Percentiles rank a stretch among this genome's conserved stretches.
Conservation (phyloP, 441 rosid genomes). For the Geranium incanum region DNA sequence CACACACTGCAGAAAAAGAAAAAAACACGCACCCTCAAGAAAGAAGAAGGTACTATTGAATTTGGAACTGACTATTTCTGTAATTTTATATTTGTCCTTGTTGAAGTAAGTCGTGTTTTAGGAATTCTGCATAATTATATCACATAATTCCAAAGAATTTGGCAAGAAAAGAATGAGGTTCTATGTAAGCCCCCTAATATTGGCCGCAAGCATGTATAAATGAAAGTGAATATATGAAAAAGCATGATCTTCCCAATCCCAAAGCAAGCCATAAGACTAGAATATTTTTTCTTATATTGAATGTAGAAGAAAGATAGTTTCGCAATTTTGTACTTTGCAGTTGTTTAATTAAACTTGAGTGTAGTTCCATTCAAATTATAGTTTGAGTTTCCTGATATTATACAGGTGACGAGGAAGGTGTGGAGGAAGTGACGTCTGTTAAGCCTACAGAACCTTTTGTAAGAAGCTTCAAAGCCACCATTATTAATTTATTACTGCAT, state of each 20-base stretch:
- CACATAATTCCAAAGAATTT: slow-evolving; percentile 1
- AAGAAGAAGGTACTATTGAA: slow-evolving; percentile 30
- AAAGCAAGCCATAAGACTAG: background rate
- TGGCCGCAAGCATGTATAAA: background rate
- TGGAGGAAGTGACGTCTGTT: slow-evolving; percentile 21
- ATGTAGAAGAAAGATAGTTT: background rate
- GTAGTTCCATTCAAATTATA: slow-evolving; percentile 2
- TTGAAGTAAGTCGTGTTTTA: background rate
- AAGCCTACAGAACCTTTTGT: slow-evolving; percentile 29
- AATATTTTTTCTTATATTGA: background rate
- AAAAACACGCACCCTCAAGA: slow-evolving; percentile 26
- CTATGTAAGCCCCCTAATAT: background rate
- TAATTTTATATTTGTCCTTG: background rate
- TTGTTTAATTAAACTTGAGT: background rate
- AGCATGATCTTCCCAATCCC: background rate
- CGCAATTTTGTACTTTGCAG: background rate
- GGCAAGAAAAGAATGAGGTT: background rate
- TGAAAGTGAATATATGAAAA: background rate
- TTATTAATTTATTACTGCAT: slow-evolving; percentile 14
- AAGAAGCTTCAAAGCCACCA: slow-evolving; percentile 22
- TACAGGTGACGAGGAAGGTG: slow-evolving; percentile 30
- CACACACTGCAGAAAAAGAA: slow-evolving; percentile 28
- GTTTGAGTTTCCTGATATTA: slow-evolving; percentile 15
- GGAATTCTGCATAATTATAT: background rate
- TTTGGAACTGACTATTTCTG: slow-evolving; percentile 6